Evolutionary conservation across 2,329 filamentous ascomycete genomes (phyloP), one percentile per base, ranked within the genome.

Genomic region (Xylaria sp.): DNA sequence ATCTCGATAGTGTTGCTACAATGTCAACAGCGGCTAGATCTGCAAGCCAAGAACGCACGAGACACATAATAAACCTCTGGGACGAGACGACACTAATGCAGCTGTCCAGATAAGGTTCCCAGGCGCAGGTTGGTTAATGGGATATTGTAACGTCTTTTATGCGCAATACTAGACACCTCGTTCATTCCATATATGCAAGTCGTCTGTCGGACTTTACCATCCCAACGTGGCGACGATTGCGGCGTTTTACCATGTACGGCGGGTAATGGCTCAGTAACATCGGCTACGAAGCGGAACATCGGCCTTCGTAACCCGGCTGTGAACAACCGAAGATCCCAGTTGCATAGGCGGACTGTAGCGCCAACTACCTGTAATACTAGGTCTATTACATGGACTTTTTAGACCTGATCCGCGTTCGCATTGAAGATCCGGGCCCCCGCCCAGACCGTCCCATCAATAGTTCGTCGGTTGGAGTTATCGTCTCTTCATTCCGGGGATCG

Each of bases 31-130:
- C 60, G 54, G 66, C 20, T 28, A 57, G 44, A 28, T 62, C 58
- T 68, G 68, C 65, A 68, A 59, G 66, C 70, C 67, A 69, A 73
- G 72, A 56, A 67, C 51, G 73, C 70, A 74, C 70, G 72, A 72
- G 73, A 73, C 70, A 73, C 69, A 69, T 69, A 61, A 48, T 59
- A 69, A 71, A 67, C 72, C 65, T 67, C 69, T 71, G 66, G 73
- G 57, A 71, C 66, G 62, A 73, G 51, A 65, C 66, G 55, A 73
- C 48, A 65, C 71, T 69, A 69, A 71, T 69, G 66, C 66, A 69
- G 31, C 69, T 57, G 62, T 60, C 55, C 54, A 66, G 60, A 73
- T 71, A 72, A 72, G 71, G 66, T 70, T 71, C 62, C 55, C 46
- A 52, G 44, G 68, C 41, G 54, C 7, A 28, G 41, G 28, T 46